Percentiles rank a stretch among this genome's conserved stretches.
Conservation (phyloP, 345 rosid genomes). For the Camelina laxa region DNA sequence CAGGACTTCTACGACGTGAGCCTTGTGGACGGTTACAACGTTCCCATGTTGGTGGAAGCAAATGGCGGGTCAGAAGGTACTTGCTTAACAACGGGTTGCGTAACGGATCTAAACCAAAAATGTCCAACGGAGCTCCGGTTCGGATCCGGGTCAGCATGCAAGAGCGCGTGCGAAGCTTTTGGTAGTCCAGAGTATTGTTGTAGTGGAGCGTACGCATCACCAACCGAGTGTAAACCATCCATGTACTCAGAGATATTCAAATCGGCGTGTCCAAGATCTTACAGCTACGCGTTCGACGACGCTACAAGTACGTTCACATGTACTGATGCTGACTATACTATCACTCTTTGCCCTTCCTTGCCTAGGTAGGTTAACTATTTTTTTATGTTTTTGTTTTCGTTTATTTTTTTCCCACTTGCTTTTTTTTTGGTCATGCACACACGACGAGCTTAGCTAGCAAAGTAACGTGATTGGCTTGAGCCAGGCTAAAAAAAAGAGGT, state of each 20-base stretch:
- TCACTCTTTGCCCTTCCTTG: conserved; percentile 75
- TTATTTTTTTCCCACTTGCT: neutral
- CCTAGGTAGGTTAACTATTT: conserved; percentile 54
- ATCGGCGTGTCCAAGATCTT: conserved; percentile 68
- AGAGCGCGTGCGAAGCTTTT: conserved; percentile 85
- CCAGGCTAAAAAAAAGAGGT: conserved; percentile 22
- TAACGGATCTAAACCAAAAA: conserved; percentile 59
- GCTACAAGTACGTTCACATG: conserved; percentile 79
- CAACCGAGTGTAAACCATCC: conserved; percentile 65
- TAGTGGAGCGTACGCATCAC: conserved; percentile 63
- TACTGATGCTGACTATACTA: conserved; percentile 59
- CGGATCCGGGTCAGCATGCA: conserved; percentile 54
- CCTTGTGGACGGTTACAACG: conserved; percentile 73
- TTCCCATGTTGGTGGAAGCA: conserved; percentile 63
- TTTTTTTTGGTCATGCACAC: conserved; percentile 32
- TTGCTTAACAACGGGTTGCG: conserved; percentile 68
- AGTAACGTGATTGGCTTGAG: conserved; percentile 41
- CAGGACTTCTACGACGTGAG: conserved; percentile 74
- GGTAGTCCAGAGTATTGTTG: conserved; percentile 69
- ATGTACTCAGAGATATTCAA: conserved; percentile 67
- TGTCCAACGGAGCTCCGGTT: conserved; percentile 66
- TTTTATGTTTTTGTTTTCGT: neutral
- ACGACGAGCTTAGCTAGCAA: conserved; percentile 49
- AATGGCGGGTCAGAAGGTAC: conserved; percentile 58
- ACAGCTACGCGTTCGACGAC: conserved; percentile 84